A percentile compares a stretch with the other conserved stretches of the same genome.
Evolutionary conservation across 2,329 filamentous ascomycete genomes (phyloP).

Genomic region (Coccinonectria pachysandricola): DNA sequence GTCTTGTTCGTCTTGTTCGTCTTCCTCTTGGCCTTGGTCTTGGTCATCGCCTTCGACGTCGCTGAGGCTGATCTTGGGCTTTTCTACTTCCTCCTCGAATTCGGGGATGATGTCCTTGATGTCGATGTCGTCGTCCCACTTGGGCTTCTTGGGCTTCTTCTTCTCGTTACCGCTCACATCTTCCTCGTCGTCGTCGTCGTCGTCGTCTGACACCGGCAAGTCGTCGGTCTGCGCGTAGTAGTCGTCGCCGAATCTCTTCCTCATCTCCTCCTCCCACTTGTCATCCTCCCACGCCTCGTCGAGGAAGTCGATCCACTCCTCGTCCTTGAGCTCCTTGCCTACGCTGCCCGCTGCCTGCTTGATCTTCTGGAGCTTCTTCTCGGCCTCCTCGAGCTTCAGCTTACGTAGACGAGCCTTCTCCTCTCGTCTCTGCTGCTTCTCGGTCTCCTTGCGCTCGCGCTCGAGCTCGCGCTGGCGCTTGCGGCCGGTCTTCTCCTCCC

Average conservation of each 20-base stretch:
- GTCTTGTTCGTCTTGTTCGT: constrained; percentile 31
- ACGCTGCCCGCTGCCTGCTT: constrained; percentile 76
- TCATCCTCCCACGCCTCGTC: constrained; percentile 84
- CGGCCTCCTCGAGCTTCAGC: constrained; percentile 82
- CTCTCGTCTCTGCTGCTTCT: constrained; percentile 63
- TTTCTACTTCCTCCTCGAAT: constrained; percentile 56
- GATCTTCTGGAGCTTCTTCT: constrained; percentile 78
- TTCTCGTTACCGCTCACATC: constrained; percentile 37
- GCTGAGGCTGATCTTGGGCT: constrained; percentile 45
- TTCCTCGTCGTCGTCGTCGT: constrained; percentile 52
- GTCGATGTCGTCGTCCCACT: constrained; percentile 95
- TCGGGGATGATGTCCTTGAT: constrained; percentile 87
- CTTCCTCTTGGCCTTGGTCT: constrained; percentile 26
- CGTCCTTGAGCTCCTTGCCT: constrained; percentile 55
- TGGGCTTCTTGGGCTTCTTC: constrained; percentile 46
- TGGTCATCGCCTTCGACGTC: constrained; percentile 29
- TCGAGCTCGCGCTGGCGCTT: constrained; percentile 73
- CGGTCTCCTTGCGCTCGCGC: constrained; percentile 64
- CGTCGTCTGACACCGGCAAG: constrained; percentile 56
- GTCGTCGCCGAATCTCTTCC: constrained; percentile 73
- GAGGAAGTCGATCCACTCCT: constrained; percentile 76
- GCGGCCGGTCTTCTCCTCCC: constrained; percentile 68
- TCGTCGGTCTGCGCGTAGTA: constrained; percentile 74
- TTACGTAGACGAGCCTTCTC: constrained; percentile 78
- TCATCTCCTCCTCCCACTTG: constrained; percentile 86